These are phyloP conservation scores for Pleurotus pulmonarius DNA, from an alignment of 768 basidiomycete genomes.

Conservation along the genomic window DNA sequence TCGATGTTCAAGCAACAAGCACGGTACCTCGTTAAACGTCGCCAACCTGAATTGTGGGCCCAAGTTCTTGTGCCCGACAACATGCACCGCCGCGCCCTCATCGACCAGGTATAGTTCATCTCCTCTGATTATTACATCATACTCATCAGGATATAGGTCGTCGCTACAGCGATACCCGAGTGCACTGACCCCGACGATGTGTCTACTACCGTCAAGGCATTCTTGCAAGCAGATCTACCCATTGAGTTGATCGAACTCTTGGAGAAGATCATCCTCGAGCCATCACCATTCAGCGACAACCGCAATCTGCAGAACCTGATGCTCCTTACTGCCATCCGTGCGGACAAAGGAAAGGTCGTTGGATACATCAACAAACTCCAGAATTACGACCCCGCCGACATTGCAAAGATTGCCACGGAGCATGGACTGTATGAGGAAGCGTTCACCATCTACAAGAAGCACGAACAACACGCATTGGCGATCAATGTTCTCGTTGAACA, in stretches of 20 bases:
- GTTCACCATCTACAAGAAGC: slow-evolving; percentile 95
- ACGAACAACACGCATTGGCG: slow-evolving; percentile 91
- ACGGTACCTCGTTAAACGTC: slow-evolving; percentile 94
- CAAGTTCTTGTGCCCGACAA: slow-evolving; percentile 91
- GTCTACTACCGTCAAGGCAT: slow-evolving; percentile 96
- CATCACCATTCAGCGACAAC: slow-evolving; percentile 97
- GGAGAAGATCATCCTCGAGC: slow-evolving; percentile 98
- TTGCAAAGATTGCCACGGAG: slow-evolving; percentile 95
- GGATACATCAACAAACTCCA: slow-evolving; percentile 96
- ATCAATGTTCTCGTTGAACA: slow-evolving; percentile 98
- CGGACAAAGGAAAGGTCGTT: slow-evolving; percentile 98
- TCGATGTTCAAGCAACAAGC: slow-evolving; percentile 99
- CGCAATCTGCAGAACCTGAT: slow-evolving; percentile 93
- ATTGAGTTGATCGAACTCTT: slow-evolving; percentile 95
- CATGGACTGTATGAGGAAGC: slow-evolving; percentile 96
- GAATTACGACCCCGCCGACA: slow-evolving; percentile 92
- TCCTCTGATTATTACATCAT: not conserved
- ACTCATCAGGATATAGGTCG: slow-evolving; percentile 48
- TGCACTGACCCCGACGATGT: slow-evolving; percentile 98
- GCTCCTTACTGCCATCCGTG: slow-evolving; percentile 91
- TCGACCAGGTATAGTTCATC: slow-evolving; percentile 69
- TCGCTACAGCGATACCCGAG: slow-evolving; percentile 93
- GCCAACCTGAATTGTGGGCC: slow-evolving; percentile 92
- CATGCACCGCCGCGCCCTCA: slow-evolving; percentile 86
- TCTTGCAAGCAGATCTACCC: slow-evolving; percentile 94